Evolutionary conservation across 306 rosid genomes (phyloP).

Genomic region (Castanea crenata): DNA sequence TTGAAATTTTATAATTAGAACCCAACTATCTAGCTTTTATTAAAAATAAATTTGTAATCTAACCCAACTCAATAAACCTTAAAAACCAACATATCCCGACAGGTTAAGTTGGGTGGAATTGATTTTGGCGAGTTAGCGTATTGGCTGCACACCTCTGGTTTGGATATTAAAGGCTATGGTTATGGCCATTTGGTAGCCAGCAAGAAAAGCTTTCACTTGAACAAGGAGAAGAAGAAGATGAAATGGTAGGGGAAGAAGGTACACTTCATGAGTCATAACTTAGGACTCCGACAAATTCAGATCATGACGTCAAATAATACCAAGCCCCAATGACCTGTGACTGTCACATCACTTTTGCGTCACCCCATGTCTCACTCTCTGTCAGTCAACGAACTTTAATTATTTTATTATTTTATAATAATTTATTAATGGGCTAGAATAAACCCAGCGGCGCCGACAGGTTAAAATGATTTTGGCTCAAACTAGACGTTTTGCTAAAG

Average conservation of each 20-base stretch:
- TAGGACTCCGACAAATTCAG: conserved; percentile 27
- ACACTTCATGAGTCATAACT: not conserved
- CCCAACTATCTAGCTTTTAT: too few species aligned
- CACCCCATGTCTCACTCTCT: conserved; percentile 31
- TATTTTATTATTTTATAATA: not conserved
- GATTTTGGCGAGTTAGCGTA: too few species aligned
- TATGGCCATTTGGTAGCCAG: too few species aligned
- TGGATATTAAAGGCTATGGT: too few species aligned
- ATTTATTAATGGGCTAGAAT: not conserved
- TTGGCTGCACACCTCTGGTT: too few species aligned
- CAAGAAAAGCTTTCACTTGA: too few species aligned
- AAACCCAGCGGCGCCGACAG: conserved; percentile 35
- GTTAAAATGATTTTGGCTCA: not conserved
- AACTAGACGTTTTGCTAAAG: not conserved
- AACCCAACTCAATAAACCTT: too few species aligned
- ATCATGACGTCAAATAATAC: conserved; percentile 22
- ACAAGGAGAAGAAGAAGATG: too few species aligned
- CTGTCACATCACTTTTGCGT: conserved; percentile 30
- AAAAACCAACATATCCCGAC: too few species aligned
- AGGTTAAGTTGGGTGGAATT: too few species aligned
- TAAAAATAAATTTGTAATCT: too few species aligned
- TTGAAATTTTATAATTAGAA: too few species aligned
- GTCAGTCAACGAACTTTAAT: conserved; percentile 26
- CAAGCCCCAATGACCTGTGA: not conserved
- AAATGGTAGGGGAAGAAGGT: not conserved